Percentiles rank a stretch among this genome's conserved stretches.
phyloP scores from a whole-genome alignment of 352 stramenopile genomes.

The Plasmopara muralis region DNA sequence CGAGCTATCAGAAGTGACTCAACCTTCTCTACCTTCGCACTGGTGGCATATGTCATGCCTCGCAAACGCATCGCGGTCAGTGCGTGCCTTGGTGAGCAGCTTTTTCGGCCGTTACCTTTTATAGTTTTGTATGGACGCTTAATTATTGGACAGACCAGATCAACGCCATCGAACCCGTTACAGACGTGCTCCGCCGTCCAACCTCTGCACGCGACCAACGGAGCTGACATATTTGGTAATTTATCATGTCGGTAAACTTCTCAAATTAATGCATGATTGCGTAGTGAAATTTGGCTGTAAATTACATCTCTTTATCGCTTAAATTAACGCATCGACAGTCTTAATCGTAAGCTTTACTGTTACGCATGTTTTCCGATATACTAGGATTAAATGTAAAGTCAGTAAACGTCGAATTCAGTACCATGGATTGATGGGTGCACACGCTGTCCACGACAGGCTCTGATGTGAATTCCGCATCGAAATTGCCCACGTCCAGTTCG shows the following conservation, averaged over 20 bases:
- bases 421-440: constrained; percentile 55
- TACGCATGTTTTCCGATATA: constrained; percentile 44
- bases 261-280: not conserved
- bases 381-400: constrained; percentile 77
- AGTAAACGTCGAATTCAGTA: constrained; percentile 55
- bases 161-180: constrained; percentile 18
- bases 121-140: constrained; percentile 5
- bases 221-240: constrained; percentile 3
- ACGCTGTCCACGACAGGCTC: constrained; percentile 72
- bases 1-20: not conserved
- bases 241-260: not conserved
- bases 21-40: not conserved
- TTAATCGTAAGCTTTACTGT: constrained; percentile 26
- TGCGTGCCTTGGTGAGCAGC: not conserved
- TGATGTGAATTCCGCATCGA: constrained; percentile 68
- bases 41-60: too few relatives aligned
- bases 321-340: constrained; percentile 3
- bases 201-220: constrained; percentile 10
- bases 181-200: constrained; percentile 7
- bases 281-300: not conserved
- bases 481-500: constrained; percentile 75
- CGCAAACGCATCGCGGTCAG: too few relatives aligned
- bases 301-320: not conserved
- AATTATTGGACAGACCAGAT: constrained; percentile 17
- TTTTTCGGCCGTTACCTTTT: constrained; percentile 12